Evolutionary conservation across 164 flowering plant genomes (phyloP).

Genomic region (Protea cynaroides): DNA sequence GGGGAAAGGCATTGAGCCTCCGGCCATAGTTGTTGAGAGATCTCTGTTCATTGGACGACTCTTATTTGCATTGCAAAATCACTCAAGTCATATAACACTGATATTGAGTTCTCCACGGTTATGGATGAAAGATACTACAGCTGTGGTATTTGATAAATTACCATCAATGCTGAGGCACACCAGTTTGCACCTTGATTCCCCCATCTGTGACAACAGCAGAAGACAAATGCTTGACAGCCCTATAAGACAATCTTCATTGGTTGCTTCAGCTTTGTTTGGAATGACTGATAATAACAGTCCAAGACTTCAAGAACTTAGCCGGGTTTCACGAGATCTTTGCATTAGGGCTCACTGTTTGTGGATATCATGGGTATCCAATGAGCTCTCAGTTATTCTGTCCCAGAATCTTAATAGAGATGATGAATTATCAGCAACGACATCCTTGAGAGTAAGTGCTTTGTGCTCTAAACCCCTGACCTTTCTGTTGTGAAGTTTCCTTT

Average conservation of each 20-base stretch:
- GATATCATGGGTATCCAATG: constrained; percentile 83
- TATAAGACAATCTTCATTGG: constrained; percentile 54
- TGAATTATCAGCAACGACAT: constrained; percentile 55
- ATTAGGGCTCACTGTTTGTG: constrained; percentile 78
- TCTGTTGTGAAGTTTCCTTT: not conserved
- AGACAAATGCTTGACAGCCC: constrained; percentile 31
- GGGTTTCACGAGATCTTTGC: constrained; percentile 55
- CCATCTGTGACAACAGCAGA: constrained; percentile 38
- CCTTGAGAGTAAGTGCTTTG: constrained; percentile 56
- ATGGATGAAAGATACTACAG: constrained; percentile 49
- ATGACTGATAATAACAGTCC: constrained; percentile 60
- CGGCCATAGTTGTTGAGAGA: constrained; percentile 62
- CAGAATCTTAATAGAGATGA: constrained; percentile 64
- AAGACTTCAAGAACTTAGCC: constrained; percentile 59
- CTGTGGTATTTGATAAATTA: constrained; percentile 32
- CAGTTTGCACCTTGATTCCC: constrained; percentile 36
- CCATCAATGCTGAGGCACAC: constrained; percentile 43
- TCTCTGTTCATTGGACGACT: constrained; percentile 87
- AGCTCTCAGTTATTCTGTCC: constrained; percentile 57
- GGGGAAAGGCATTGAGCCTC: constrained; percentile 23
- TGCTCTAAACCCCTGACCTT: constrained; percentile 1
- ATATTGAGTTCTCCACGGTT: constrained; percentile 86
- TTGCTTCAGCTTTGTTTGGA: constrained; percentile 63
- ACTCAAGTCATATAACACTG: constrained; percentile 78
- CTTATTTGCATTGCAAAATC: constrained; percentile 75